phyloP scores from a whole-genome alignment of 129 eudicot genomes.

The Artemisia tridentata region DNA sequence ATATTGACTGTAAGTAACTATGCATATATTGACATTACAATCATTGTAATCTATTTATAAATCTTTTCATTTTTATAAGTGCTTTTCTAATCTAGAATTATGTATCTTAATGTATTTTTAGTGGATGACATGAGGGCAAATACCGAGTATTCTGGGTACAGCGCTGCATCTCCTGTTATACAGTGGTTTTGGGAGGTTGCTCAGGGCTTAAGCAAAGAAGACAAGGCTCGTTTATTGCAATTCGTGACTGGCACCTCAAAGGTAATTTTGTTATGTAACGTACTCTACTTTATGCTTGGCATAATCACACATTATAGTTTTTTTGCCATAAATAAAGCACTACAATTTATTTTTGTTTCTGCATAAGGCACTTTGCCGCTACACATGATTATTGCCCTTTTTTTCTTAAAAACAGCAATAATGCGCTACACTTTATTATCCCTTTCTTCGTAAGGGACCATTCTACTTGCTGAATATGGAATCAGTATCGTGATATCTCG shows the following conservation, averaged over 20 bases:
- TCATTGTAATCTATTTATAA: background rate
- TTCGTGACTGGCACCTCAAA: slow-evolving; percentile 98
- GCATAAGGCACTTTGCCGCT: too few relatives aligned
- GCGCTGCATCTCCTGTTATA: slow-evolving; percentile 85
- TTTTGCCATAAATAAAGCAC: too few relatives aligned
- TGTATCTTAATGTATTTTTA: slow-evolving; percentile 25
- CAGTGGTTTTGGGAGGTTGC: slow-evolving; percentile 99
- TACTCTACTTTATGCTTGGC: too few relatives aligned
- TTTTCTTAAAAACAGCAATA: too few relatives aligned
- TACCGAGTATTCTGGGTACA: slow-evolving; percentile 94
- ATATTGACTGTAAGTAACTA: slow-evolving; percentile 72
- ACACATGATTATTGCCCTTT: too few relatives aligned
- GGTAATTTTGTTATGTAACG: slow-evolving; percentile 36
- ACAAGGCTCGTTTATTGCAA: slow-evolving; percentile 94
- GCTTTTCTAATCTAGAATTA: background rate
- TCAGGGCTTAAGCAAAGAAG: slow-evolving; percentile 95
- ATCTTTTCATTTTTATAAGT: too few relatives aligned
- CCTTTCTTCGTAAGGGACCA: too few relatives aligned
- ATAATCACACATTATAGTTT: too few relatives aligned
- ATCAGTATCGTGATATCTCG: too few relatives aligned
- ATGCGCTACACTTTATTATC: too few relatives aligned
- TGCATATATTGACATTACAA: background rate
- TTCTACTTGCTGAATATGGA: too few relatives aligned
- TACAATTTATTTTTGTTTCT: too few relatives aligned
- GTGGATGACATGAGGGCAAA: slow-evolving; percentile 98